These are phyloP conservation scores for Aspergillus coremiiformis DNA, from an alignment of 495 filamentous ascomycete genomes.

Conservation along the genomic window DNA sequence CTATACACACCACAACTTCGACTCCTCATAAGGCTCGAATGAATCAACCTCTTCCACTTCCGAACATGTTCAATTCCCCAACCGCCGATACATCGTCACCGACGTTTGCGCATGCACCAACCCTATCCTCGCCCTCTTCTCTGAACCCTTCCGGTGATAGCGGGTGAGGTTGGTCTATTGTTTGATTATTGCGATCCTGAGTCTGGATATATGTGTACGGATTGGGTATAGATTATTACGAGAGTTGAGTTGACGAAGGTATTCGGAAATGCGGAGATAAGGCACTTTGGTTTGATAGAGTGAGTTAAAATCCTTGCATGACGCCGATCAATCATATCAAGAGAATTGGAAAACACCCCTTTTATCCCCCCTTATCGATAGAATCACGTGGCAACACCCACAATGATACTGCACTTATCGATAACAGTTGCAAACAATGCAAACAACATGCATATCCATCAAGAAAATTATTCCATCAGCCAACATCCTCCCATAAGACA, in stretches of 20 bases:
- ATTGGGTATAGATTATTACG: too few species aligned
- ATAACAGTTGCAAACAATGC: conserved; percentile 17
- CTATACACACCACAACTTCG: background rate
- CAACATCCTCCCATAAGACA: background rate
- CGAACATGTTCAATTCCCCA: conserved; percentile 76
- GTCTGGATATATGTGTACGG: too few species aligned
- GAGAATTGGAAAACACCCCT: background rate
- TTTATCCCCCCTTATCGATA: too few species aligned
- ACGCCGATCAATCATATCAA: too few species aligned
- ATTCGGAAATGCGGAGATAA: conserved; percentile 7
- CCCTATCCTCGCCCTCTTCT: conserved; percentile 62
- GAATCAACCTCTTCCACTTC: conserved; percentile 54
- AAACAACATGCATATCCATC: conserved; percentile 20
- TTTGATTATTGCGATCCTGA: too few species aligned
- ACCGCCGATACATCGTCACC: too few species aligned
- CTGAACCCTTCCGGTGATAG: conserved; percentile 34
- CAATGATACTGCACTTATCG: background rate
- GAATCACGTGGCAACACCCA: too few species aligned
- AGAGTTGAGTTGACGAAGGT: too few species aligned
- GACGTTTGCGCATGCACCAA: conserved; percentile 66
- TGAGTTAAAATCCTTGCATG: too few species aligned
- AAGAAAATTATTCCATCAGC: conserved; percentile 4
- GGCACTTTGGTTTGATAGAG: background rate
- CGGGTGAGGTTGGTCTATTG: too few species aligned
- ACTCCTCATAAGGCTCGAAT: conserved; percentile 5